These are phyloP conservation scores for Sarocladium brachiariae DNA, from an alignment of 2,329 filamentous ascomycete genomes.

Conservation along the genomic window DNA sequence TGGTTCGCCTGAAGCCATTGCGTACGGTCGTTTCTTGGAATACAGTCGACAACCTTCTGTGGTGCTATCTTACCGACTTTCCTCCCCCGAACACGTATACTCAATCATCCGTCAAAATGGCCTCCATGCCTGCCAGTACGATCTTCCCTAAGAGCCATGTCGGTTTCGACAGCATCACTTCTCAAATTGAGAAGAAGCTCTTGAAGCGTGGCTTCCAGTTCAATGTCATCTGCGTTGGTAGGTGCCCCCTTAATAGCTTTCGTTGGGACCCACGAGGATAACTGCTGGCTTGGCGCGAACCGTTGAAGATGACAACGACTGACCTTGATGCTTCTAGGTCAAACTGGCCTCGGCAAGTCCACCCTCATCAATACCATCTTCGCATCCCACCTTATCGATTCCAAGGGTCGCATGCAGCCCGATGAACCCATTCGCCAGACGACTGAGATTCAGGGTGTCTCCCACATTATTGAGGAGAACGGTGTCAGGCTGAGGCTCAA, in stretches of 20 bases:
- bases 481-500: slow-evolving; percentile 94
- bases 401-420: slow-evolving; percentile 88
- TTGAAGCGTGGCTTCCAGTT: slow-evolving; percentile 99
- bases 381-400: slow-evolving; percentile 97
- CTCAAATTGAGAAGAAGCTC: slow-evolving; percentile 98
- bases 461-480: slow-evolving; percentile 99
- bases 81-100: not conserved
- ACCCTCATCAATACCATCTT: slow-evolving; percentile 99
- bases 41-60: slow-evolving; percentile 10
- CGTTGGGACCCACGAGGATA: slow-evolving; percentile 10
- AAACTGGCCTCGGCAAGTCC: slow-evolving; percentile 97
- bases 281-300: not conserved
- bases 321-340: slow-evolving; percentile 50
- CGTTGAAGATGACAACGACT: slow-evolving; percentile 10
- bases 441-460: slow-evolving; percentile 96
- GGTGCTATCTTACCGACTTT: slow-evolving; percentile 21
- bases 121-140: slow-evolving; percentile 60
- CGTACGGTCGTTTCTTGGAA: slow-evolving; percentile 14
- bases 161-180: slow-evolving; percentile 99
- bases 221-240: slow-evolving; percentile 99
- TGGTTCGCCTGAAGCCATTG: not conserved
- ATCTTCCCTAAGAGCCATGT: slow-evolving; percentile 95
- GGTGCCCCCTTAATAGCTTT: slow-evolving; percentile 33
- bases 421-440: slow-evolving; percentile 92
- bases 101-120: slow-evolving; percentile 35